phyloP scores from a whole-genome alignment of 106 monocot species.

The Chionographis japonica region DNA sequence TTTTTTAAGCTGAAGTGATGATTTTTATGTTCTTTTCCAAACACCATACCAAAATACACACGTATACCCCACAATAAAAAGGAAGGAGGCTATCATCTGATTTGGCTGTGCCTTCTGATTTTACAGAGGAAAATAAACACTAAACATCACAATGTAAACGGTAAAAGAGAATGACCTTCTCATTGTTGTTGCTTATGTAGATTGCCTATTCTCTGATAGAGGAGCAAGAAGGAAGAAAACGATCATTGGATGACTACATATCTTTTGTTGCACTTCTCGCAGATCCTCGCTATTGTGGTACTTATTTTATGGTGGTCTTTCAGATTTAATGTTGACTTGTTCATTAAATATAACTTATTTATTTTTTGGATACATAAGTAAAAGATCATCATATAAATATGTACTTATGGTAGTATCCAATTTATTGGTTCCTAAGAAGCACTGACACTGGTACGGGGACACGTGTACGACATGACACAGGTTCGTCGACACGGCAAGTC shows the following conservation, averaged over 20 bases:
- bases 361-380: neutral
- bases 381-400: no score
- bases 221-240: constrained; percentile 84
- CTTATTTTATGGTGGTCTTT: constrained; percentile 2
- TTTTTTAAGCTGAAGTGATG: no score
- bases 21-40: neutral
- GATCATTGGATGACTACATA: constrained; percentile 60
- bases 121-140: constrained; percentile 11
- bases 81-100: neutral
- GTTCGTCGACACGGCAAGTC: no score
- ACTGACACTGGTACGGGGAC: no score
- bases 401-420: no score
- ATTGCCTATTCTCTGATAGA: constrained; percentile 92
- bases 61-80: neutral
- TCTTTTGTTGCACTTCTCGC: constrained; percentile 88
- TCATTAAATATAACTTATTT: neutral
- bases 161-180: constrained; percentile 17
- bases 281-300: constrained; percentile 93
- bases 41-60: neutral
- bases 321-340: neutral
- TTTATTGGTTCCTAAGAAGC: no score
- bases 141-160: neutral
- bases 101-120: constrained; percentile 10
- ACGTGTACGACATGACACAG: no score
- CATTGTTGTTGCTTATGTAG: constrained; percentile 40